Conservation (phyloP, 2,329 filamentous ascomycete genomes). For the Fusarium equiseti region DNA sequence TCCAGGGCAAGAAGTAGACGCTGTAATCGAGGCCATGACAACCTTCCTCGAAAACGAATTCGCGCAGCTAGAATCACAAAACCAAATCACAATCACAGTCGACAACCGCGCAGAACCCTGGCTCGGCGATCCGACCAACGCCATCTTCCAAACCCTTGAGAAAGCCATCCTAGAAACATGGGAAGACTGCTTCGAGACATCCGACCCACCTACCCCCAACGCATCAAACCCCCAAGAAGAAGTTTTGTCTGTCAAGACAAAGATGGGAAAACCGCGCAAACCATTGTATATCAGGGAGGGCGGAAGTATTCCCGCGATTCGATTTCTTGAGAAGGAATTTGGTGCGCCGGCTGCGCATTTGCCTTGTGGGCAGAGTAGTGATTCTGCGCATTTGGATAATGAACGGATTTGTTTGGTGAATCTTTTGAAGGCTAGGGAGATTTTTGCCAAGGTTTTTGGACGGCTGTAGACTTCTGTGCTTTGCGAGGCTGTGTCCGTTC, state of each 20-base stretch:
- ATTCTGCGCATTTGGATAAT: conserved; percentile 94
- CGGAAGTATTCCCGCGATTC: conserved; percentile 92
- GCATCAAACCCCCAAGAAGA: conserved; percentile 24
- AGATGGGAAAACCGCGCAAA: conserved; percentile 60
- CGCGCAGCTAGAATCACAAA: conserved; percentile 79
- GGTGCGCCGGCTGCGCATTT: conserved; percentile 90
- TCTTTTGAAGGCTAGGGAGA: conserved; percentile 89
- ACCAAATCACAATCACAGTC: conserved; percentile 83
- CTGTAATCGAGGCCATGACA: conserved; percentile 76
- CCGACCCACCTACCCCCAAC: conserved; percentile 25
- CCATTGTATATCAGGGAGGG: conserved; percentile 96
- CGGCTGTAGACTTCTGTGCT: conserved; percentile 60
- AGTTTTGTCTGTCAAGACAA: conserved; percentile 36
- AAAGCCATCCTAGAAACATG: conserved; percentile 87
- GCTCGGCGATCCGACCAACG: conserved; percentile 91
- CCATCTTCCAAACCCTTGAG: conserved; percentile 91
- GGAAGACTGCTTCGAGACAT: conserved; percentile 66
- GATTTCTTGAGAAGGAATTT: conserved; percentile 96
- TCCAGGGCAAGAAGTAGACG: conserved; percentile 87
- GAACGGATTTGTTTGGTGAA: conserved; percentile 91
- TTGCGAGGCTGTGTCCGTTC: too few species aligned
- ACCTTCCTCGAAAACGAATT: conserved; percentile 79
- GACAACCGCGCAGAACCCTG: conserved; percentile 96
- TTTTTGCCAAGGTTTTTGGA: conserved; percentile 87
- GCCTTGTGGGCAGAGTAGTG: conserved; percentile 94